Base-by-base conservation (phyloP, 805 yeast genomes). In the Cephaloascus albidus region DNA sequence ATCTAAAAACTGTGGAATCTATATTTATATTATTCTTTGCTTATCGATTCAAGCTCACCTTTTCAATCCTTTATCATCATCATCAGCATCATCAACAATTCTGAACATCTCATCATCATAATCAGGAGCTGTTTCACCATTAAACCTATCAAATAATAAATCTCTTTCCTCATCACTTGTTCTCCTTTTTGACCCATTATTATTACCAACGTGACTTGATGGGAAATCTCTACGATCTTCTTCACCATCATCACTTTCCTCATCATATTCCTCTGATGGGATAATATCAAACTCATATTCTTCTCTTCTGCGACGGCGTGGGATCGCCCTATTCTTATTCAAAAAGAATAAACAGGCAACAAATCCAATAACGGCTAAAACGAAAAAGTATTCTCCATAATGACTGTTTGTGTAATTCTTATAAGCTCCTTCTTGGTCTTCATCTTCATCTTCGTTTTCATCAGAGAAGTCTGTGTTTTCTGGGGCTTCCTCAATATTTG, bases 221-320 rank as follows among this genome's bases (percentile, higher is more conserved):
- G 19, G 18, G 23, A 19, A 3, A 27, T 20, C n/a, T 19, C 36
- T 20, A 40, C 44, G 8, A 46, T 45, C 23, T 47, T 50, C 3
- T 41, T 18, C 5, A 53, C 52, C 35, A 50, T 53, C 40, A 48
- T 37, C 37, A 57, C 55, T 40, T 47, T 51, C 40, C 53, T 46
- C 10, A 49, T 16, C n/a, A 40, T 44, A 10, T 38, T 72, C 77
- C 45, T 81, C 84, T 5, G 83, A 81, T 16, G 79, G 82, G 35
- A 84, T 84, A 36, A 83, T 77, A 52, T 84, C 94, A 52, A 84
- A 81, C 53, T 84, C 93, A 50, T 74, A 80, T 40, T 77, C 76
- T 32, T 80, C 87, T 50, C 81, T 76, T 60, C 88, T 62, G 53
- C 83, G 62, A 58, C 85, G 65, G 42, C 75, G 58, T 44, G 70